These are phyloP conservation scores for Tetrahymena elliotti DNA, from an alignment of 73 alveolate species.

Conservation along the genomic window DNA sequence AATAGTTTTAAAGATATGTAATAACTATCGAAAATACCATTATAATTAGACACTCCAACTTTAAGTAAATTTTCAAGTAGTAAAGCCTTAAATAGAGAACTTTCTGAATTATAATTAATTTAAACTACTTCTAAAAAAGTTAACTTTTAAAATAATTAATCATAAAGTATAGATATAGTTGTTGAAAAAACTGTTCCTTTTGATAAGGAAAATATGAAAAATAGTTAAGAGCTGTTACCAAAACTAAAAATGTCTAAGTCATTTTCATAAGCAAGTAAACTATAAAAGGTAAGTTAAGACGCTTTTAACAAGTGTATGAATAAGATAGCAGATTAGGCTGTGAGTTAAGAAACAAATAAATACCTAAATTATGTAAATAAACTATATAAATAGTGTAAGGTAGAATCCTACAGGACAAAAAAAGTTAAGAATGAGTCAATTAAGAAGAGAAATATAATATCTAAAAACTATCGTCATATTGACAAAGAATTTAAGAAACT, in stretches of 20 bases:
- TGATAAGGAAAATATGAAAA: background rate
- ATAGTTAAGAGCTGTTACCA: background rate
- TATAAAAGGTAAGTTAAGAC: background rate
- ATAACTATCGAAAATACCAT: background rate
- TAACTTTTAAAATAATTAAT: background rate
- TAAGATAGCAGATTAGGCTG: background rate
- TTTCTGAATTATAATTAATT: background rate
- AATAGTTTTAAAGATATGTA: background rate
- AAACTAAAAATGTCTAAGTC: background rate
- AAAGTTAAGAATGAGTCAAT: background rate
- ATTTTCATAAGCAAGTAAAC: background rate
- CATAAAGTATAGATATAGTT: background rate
- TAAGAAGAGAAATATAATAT: background rate
- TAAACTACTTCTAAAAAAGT: background rate
- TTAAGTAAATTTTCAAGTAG: background rate
- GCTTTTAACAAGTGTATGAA: background rate
- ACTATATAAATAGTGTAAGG: background rate
- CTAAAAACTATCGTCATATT: background rate
- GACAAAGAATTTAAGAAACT: background rate
- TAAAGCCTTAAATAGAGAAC: background rate
- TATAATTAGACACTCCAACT: background rate
- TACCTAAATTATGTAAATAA: background rate
- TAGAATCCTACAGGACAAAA: background rate
- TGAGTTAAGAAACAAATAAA: background rate
- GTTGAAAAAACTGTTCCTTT: background rate